Evolutionary conservation across 495 filamentous ascomycete species (phyloP), one percentile per base, ranked within the genome.

Genomic region (Entonaema liquescens): DNA sequence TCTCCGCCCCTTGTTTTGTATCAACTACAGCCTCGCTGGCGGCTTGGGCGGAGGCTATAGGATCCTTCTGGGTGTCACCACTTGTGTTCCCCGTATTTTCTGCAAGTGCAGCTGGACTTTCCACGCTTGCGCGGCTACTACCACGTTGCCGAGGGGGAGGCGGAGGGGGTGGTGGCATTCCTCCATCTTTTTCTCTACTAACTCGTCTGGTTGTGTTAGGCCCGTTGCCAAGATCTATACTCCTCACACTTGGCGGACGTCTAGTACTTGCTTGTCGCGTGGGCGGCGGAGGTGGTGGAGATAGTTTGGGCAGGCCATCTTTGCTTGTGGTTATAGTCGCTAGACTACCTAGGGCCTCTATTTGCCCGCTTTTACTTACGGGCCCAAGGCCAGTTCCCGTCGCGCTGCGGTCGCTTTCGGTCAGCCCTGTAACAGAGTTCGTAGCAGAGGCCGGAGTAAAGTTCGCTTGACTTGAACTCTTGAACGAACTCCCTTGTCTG

Each of bases 121-220:
- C 79, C 35, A 82, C 72, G 64, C 82, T 86, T 44, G 87, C 83
- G 60, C 83, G 80, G 56, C 82, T 86, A 19, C 86, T 84, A 8
- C 85, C 86, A 23, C 88, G 82, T 61, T 84, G 82, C 53, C 88
- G 83, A 13, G 87, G 83, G 15, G 87, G 89, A 29, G 89, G 88
- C 8, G 89, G 89, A 21, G 87, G 89, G 1, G 89, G 77, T 15
- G 70, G 65, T 23, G 58, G 49, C 49, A 53, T 19, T 28, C 58
- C 70, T 23, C 59, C 65, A 8, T 72, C 71, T 33, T 79, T 79
- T 57, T 77, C 76, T 40, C 58, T 72, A 28, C 73, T 67, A 31
- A 73, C 62, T 40, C 68, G 73, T 52, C 74, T 74, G 4, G 61
- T 13, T n/a, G 59, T 35, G 21, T 62, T 33, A 17, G 47, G 42